Evolutionary conservation across 192 early-diverging fungal species (phyloP), one percentile per base, ranked within the genome.

Genomic region (Entomortierella lignicola): DNA sequence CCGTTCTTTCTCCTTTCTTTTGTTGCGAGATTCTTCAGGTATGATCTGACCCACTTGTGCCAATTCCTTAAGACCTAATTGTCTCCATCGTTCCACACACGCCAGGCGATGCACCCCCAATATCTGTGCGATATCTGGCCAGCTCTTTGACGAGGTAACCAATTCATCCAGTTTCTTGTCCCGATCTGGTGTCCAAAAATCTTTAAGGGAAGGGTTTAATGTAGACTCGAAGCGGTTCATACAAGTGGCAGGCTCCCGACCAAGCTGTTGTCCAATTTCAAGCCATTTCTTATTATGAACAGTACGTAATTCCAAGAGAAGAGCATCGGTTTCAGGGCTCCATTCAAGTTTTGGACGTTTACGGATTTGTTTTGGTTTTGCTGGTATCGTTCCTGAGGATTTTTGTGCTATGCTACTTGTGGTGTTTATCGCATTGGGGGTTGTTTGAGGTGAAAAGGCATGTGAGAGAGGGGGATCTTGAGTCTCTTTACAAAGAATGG

Each of bases 31-130:
- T 12, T 15, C 44, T 20, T 47, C 44, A 47, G 44, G 44, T 12
- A 15, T 20, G 4, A 12, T 20, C 20, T 11, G 8, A 2, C 27
- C 26, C 2, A 25, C 39, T 62, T 30, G 47, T 32, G 47, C 60
- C 47, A 63, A 12, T 13, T 32, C 62, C 44, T 31, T 42, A 0
- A 58, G 34, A 2, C 58, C 58, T 29, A 66, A 13, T 17, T 53
- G 51, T 25, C 72, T 47, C 72, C 72, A 74, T 12, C 63, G 30
- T 29, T 74, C 72, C 57, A 74, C 48, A 25, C 72, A 74, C 0
- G 72, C 72, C 30, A 74, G 25, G 0, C 72, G 72, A n/a, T 74
- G 72, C 1, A 55, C 52, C 1, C 72, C 72, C 18, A 74, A 20
- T 5, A 23, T 54, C 52, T 48, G 63, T 2, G 56, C 57, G 51